Percentiles rank a stretch among this genome's conserved stretches.
Conservation (phyloP, 2,329 filamentous ascomycete genomes). For the Monosporascus sp. region DNA sequence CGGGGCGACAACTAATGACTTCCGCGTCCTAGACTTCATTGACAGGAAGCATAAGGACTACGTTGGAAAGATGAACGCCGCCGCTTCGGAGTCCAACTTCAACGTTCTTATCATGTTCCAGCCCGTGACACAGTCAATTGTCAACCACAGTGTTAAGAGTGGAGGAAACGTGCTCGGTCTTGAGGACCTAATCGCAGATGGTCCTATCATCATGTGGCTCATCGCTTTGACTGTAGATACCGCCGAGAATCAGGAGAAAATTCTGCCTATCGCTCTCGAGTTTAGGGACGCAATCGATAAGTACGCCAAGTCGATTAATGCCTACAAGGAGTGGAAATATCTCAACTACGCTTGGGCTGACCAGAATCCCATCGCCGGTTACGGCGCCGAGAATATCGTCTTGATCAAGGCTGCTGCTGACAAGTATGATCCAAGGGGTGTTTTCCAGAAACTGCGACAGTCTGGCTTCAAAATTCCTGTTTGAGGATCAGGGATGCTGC, state of each 20-base stretch:
- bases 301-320: conserved; percentile 2
- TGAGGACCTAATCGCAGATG: conserved; percentile 28
- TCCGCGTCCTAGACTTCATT: conserved; percentile 25
- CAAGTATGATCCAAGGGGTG: conserved; percentile 33
- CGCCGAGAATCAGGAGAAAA: conserved; percentile 27
- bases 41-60: conserved; percentile 24
- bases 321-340: conserved; percentile 21
- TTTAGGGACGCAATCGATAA: conserved; percentile 8
- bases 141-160: conserved; percentile 12
- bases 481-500: not conserved
- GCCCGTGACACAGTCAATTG: conserved; percentile 25
- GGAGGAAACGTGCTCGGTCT: conserved; percentile 30
- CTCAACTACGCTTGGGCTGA: conserved; percentile 36
- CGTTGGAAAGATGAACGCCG: conserved; percentile 20
- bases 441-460: conserved; percentile 31
- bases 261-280: conserved; percentile 23
- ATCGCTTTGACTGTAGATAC: conserved; percentile 33
- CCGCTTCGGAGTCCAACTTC: conserved; percentile 19
- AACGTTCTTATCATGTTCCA: conserved; percentile 26
- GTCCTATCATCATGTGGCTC: conserved; percentile 32
- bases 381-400: conserved; percentile 26
- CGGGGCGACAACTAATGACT: conserved; percentile 22
- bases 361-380: conserved; percentile 28
- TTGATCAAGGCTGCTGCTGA: conserved; percentile 16
- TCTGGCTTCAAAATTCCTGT: conserved; percentile 30